Base-by-base conservation (phyloP, 306 rosid genomes). In the Trichosanthes truncata region DNA sequence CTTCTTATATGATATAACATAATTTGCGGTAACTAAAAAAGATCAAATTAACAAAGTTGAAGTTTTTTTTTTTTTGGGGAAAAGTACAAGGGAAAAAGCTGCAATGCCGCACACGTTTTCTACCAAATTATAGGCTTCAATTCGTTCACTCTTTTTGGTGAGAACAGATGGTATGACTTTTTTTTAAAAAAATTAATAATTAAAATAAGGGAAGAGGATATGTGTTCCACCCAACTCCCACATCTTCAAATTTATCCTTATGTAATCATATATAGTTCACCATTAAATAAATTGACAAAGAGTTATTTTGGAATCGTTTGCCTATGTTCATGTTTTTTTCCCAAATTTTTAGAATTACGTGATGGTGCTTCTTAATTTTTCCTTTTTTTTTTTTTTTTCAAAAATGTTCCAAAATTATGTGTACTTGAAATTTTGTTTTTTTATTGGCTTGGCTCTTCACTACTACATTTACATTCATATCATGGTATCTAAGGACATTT, bases 161-260 rank as follows among this genome's bases (percentile, higher is more conserved):
- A 69, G 55, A 69, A 20, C 35, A 6, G 49, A 66, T 17, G 41
- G 11, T 5, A 66, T 33, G 41, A n/a, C n/a, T n/a, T n/a, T 33
- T 65, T 35, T 65, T 55, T 20, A 0, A 15, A 51, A 25, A 61
- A 25, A 13, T 15, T 2, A 17, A 36, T 36, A 15, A 38, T 66
- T 66, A 66, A 35, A 35, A 7, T 11, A 69, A 43, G 20, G 35
- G 55, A 43, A 69, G 36, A 69, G n/a, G 76, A 69, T 21, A 66
- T 66, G 74, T 38, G 48, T 66, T 66, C 74, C 74, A 66, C 74
- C 74, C 74, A 66, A 66, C 74, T 66, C 25, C 74, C 74, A 66
- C 74, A 66, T 38, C 46, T 69, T 43, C 76, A 69, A 69, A n/a
- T 43, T 40, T 21, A 69, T 69, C 76, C 53, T 23, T 23, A 10